phyloP scores from a whole-genome alignment of 2,329 filamentous ascomycete genomes.

The Anthostomella pinea region DNA sequence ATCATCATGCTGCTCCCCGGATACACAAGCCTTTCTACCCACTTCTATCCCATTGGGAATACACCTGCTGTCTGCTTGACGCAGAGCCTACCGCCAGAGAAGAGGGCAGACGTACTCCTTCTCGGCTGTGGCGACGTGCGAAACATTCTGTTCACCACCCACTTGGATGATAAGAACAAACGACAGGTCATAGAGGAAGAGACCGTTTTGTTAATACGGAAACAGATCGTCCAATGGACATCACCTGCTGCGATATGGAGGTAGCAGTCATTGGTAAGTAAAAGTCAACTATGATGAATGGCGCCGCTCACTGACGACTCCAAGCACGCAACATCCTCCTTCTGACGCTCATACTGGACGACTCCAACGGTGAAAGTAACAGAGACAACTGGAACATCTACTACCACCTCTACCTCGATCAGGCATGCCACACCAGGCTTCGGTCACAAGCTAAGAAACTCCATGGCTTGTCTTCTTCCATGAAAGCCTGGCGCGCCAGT shows the following conservation, averaged over 20 bases:
- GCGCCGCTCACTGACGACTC: neutral
- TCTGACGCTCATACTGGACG: slow-evolving; percentile 48
- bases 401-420: slow-evolving; percentile 49
- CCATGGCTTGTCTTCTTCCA: slow-evolving; percentile 32
- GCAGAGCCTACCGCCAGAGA: slow-evolving; percentile 1
- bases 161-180: slow-evolving; percentile 32
- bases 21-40: neutral
- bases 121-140: slow-evolving; percentile 56
- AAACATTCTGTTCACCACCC: slow-evolving; percentile 54
- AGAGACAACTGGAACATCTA: slow-evolving; percentile 48
- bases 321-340: slow-evolving; percentile 54
- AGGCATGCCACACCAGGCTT: slow-evolving; percentile 35
- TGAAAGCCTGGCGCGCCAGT: slow-evolving; percentile 42
- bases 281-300: too few relatives aligned
- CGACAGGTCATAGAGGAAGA: slow-evolving; percentile 23
- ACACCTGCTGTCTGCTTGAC: slow-evolving; percentile 9
- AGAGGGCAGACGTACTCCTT: slow-evolving; percentile 37
- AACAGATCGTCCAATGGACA: slow-evolving; percentile 41
- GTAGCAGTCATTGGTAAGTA: slow-evolving; percentile 47
- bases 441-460: slow-evolving; percentile 43
- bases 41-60: slow-evolving; percentile 11
- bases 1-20: slow-evolving; percentile 6
- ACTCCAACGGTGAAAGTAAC: too few relatives aligned
- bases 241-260: slow-evolving; percentile 56
- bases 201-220: too few relatives aligned